These are phyloP conservation scores for Leucosporidium scottii DNA, from an alignment of 768 basidiomycete species.

Conservation along the genomic window DNA sequence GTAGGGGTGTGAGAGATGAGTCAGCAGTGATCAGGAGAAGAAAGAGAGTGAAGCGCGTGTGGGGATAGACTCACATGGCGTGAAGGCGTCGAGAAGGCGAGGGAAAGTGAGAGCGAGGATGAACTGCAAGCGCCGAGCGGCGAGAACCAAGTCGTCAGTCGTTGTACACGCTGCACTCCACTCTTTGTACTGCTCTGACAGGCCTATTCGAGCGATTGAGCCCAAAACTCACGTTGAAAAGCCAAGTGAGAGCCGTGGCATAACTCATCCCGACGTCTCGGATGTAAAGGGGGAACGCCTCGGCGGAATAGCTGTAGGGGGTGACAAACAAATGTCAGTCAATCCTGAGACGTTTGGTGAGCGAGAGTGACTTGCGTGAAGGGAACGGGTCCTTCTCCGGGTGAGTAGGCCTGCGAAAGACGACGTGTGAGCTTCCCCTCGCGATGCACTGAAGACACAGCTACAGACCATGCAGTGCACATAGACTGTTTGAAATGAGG, in stretches of 20 bases:
- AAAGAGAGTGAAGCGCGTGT: too few species aligned
- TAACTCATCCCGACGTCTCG: slow-evolving; percentile 35
- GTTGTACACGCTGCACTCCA: too few species aligned
- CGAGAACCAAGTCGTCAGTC: too few species aligned
- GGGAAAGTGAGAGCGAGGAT: slow-evolving; percentile 47
- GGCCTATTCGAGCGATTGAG: too few species aligned
- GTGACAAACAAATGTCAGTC: not conserved
- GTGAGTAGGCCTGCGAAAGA: slow-evolving; percentile 27
- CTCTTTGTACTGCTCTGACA: too few species aligned
- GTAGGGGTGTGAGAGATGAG: slow-evolving; percentile 37
- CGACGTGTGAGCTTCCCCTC: too few species aligned
- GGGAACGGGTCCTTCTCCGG: slow-evolving; percentile 30
- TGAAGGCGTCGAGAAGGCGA: slow-evolving; percentile 23
- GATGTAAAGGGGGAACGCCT: slow-evolving; percentile 32
- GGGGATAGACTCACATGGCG: too few species aligned
- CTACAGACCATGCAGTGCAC: not conserved
- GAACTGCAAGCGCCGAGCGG: slow-evolving; percentile 45
- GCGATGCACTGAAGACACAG: too few species aligned
- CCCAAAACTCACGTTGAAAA: slow-evolving; percentile 4
- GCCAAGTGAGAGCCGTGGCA: slow-evolving; percentile 23
- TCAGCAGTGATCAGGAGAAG: too few species aligned
- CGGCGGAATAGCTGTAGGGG: slow-evolving; percentile 12
- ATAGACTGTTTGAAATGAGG: too few species aligned
- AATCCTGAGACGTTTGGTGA: not conserved
- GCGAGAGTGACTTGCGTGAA: slow-evolving; percentile 6